phyloP scores from a whole-genome alignment of 345 rosid species.

The Fremontodendron californicum region DNA sequence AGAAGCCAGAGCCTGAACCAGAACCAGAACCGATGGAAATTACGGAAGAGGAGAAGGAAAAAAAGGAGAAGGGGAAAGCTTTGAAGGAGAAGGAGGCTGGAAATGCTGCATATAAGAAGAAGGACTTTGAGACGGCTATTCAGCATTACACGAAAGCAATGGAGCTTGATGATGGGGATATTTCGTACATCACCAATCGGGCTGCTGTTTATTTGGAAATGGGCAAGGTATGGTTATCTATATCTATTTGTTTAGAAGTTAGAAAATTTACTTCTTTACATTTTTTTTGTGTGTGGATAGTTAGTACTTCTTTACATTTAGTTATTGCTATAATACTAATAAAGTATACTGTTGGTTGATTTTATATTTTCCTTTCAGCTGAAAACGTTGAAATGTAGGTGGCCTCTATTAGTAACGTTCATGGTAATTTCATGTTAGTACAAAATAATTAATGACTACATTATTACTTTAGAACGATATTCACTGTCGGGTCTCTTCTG shows the following conservation, averaged over 20 bases:
- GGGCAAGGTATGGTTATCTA: slow-evolving; percentile 56
- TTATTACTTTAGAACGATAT: background rate
- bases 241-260: background rate
- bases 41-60: slow-evolving; percentile 33
- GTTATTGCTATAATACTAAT: background rate
- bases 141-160: slow-evolving; percentile 68
- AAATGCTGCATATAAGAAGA: slow-evolving; percentile 93
- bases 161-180: slow-evolving; percentile 86
- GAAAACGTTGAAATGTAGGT: background rate
- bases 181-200: slow-evolving; percentile 81
- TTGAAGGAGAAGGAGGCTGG: slow-evolving; percentile 82
- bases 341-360: background rate
- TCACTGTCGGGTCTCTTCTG: background rate
- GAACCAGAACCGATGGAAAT: slow-evolving; percentile 31
- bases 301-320: background rate
- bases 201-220: slow-evolving; percentile 95
- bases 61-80: slow-evolving; percentile 36
- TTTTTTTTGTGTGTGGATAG: no score
- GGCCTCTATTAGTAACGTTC: background rate
- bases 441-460: background rate
- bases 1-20: slow-evolving; percentile 30
- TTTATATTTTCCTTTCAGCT: background rate
- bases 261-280: background rate
- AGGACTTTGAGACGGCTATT: slow-evolving; percentile 83
- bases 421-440: background rate